Percentiles rank a stretch among this genome's conserved stretches.
Conservation (phyloP, 495 filamentous ascomycete genomes). For the Aspergillus nidulans region DNA sequence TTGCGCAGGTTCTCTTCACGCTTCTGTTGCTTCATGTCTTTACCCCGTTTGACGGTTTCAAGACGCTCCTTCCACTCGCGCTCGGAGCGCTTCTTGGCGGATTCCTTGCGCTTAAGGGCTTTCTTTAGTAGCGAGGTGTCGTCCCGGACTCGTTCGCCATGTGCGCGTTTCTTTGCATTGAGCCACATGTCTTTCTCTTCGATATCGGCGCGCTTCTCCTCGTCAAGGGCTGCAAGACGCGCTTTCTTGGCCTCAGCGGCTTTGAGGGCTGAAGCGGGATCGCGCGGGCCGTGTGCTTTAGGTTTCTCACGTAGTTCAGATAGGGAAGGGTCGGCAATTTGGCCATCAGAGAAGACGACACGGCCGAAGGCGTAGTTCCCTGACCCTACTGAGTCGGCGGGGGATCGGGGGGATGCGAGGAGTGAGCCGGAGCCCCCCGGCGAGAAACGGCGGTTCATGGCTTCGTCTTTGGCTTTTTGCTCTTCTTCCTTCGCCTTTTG, state of each 20-base stretch:
- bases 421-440: slow-evolving; percentile 51
- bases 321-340: slow-evolving; percentile 64
- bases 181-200: slow-evolving; percentile 93
- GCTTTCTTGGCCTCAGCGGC: slow-evolving; percentile 67
- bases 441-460: slow-evolving; percentile 53
- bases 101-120: slow-evolving; percentile 88
- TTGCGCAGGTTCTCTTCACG: slow-evolving; percentile 84
- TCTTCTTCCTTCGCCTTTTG: slow-evolving; percentile 72
- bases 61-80: slow-evolving; percentile 83
- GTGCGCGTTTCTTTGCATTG: slow-evolving; percentile 81
- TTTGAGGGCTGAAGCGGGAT: slow-evolving; percentile 70
- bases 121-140: slow-evolving; percentile 89
- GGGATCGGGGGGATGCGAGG: slow-evolving; percentile 50
- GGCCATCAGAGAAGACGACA: slow-evolving; percentile 81
- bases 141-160: slow-evolving; percentile 87
- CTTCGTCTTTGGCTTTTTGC: slow-evolving; percentile 61
- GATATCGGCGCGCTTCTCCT: slow-evolving; percentile 74
- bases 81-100: slow-evolving; percentile 81
- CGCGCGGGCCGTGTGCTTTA: slow-evolving; percentile 72
- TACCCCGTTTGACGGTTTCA: slow-evolving; percentile 67
- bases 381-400: slow-evolving; percentile 37
- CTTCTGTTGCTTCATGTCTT: slow-evolving; percentile 78
- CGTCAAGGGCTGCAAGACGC: slow-evolving; percentile 65
- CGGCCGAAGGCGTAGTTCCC: slow-evolving; percentile 79
- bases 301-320: slow-evolving; percentile 51